phyloP scores from a whole-genome alignment of 2,329 filamentous ascomycete species.

The Phaeophleospora eucalypticola region DNA sequence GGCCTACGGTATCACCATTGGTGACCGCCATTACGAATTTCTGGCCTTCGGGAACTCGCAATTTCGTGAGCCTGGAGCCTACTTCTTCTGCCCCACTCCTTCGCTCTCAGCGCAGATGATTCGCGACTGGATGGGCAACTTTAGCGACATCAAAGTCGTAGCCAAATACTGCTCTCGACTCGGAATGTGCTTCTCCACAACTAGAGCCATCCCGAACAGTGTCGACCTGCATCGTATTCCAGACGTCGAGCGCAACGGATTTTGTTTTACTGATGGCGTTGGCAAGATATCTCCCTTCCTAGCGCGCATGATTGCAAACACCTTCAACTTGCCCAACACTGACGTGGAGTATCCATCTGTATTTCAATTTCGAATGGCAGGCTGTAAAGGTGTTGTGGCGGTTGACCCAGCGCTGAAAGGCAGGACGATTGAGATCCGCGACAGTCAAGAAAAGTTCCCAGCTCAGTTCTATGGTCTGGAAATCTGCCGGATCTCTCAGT shows the following conservation, averaged over 20 bases:
- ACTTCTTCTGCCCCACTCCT: conserved; percentile 77
- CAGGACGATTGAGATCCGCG: conserved; percentile 70
- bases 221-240: conserved; percentile 56
- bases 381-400: conserved; percentile 83
- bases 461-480: conserved; percentile 70
- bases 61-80: conserved; percentile 84
- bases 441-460: conserved; percentile 84
- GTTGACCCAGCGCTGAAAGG: conserved; percentile 61
- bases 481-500: conserved; percentile 76
- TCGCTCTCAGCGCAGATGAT: conserved; percentile 70
- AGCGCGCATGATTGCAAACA: conserved; percentile 66
- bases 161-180: conserved; percentile 86
- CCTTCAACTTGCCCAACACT: conserved; percentile 59
- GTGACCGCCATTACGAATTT: conserved; percentile 78
- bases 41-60: conserved; percentile 95
- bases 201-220: conserved; percentile 64
- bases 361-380: conserved; percentile 87
- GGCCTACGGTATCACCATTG: conserved; percentile 74
- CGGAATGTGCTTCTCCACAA: conserved; percentile 95
- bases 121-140: conserved; percentile 80
- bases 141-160: conserved; percentile 74
- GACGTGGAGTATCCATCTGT: conserved; percentile 62
- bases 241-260: conserved; percentile 66
- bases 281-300: conserved; percentile 83
- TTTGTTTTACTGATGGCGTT: conserved; percentile 85